Percentiles rank a stretch among this genome's conserved stretches.
phyloP scores from a whole-genome alignment of 2,329 filamentous ascomycete species.

The Nannizziopsis arthrosporioides region DNA sequence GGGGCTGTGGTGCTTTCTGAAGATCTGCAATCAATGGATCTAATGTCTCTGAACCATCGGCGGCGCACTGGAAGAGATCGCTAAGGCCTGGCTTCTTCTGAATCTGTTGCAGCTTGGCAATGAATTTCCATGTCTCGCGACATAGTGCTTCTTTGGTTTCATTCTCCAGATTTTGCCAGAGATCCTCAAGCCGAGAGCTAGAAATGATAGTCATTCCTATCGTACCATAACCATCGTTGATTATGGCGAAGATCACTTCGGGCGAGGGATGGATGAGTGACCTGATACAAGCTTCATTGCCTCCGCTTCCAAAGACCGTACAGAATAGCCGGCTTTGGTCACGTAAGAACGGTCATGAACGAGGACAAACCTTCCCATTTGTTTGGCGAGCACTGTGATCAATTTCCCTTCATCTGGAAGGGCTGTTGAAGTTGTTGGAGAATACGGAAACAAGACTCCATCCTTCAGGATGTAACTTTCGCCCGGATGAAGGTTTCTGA shows the following conservation, averaged over 20 bases:
- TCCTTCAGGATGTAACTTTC: conserved; percentile 8
- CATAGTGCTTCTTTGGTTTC: conserved; percentile 19
- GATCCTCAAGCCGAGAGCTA: conserved; percentile 14
- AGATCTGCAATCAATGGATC: conserved; percentile 19
- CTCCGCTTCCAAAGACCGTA: conserved; percentile 5
- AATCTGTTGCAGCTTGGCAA: conserved; percentile 17
- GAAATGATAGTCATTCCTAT: conserved; percentile 17
- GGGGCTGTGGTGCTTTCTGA: conserved; percentile 14
- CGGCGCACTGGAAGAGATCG: conserved; percentile 18
- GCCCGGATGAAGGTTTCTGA: conserved; percentile 8
- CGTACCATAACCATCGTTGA: not conserved
- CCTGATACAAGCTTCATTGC: conserved; percentile 13
- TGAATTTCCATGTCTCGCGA: conserved; percentile 16
- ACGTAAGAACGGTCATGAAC: conserved; percentile 8
- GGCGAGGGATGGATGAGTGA: conserved; percentile 17
- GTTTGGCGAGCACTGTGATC: conserved; percentile 11
- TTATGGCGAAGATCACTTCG: conserved; percentile 13
- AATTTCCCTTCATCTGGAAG: conserved; percentile 7
- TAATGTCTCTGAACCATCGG: conserved; percentile 18
- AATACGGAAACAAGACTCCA: conserved; percentile 3
- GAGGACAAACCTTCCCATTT: conserved; percentile 10
- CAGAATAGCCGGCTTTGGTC: conserved; percentile 6
- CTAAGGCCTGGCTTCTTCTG: conserved; percentile 14
- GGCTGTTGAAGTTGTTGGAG: not conserved
- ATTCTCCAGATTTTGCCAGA: conserved; percentile 16